Evolutionary conservation across 2,329 filamentous ascomycete genomes (phyloP).

Genomic region (Cercospora zeae-maydis): DNA sequence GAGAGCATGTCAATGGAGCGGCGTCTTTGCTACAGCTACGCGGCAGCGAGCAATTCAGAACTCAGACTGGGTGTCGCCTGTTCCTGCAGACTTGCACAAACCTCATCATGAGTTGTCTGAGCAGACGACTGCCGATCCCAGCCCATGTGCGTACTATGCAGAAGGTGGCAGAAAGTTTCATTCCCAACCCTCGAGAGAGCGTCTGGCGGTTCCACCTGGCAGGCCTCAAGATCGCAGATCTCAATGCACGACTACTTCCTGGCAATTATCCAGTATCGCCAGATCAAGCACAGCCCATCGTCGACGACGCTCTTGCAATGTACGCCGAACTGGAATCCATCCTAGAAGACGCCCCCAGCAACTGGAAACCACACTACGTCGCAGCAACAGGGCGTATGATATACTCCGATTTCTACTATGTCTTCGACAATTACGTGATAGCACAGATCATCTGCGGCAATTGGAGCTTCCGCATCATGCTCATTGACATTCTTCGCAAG

Average conservation of each 20-base stretch:
- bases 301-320: slow-evolving; percentile 9
- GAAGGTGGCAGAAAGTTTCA: slow-evolving; percentile 13
- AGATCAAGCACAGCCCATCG: slow-evolving; percentile 6
- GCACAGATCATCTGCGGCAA: slow-evolving; percentile 18
- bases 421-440: slow-evolving; percentile 18
- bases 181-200: slow-evolving; percentile 13
- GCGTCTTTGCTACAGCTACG: slow-evolving; percentile 20
- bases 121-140: slow-evolving; percentile 17
- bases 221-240: slow-evolving; percentile 12
- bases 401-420: slow-evolving; percentile 18
- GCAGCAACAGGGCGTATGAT: slow-evolving; percentile 12
- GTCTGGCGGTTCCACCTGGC: slow-evolving; percentile 17
- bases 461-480: slow-evolving; percentile 18
- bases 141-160: slow-evolving; percentile 15
- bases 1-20: slow-evolving; percentile 33
- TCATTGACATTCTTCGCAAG: slow-evolving; percentile 18
- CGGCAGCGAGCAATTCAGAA: slow-evolving; percentile 16
- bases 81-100: slow-evolving; percentile 17
- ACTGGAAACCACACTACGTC: slow-evolving; percentile 16
- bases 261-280: slow-evolving; percentile 15
- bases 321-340: slow-evolving; percentile 18
- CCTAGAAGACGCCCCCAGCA: slow-evolving; percentile 10
- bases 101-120: slow-evolving; percentile 18
- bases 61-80: slow-evolving; percentile 17
- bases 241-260: slow-evolving; percentile 17